Evolutionary conservation across 2,329 filamentous ascomycete genomes (phyloP).

Genomic region (Alternaria infectoria): DNA sequence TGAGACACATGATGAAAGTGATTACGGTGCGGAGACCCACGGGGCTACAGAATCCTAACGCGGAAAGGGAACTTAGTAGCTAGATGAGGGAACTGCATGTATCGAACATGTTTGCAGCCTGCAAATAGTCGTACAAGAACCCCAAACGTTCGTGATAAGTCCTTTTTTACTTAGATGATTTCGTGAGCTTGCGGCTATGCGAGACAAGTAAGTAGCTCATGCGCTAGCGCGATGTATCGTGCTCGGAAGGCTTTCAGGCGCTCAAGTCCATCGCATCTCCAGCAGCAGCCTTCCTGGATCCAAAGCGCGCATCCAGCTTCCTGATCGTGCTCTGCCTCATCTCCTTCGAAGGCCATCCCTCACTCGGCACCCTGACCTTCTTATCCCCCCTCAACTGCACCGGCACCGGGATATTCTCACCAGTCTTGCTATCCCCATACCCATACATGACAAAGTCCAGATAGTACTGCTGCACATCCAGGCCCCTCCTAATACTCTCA

Average conservation of each 20-base stretch:
- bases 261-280: background rate
- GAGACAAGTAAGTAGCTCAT: background rate
- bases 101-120: too few species aligned
- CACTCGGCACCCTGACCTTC: conserved; percentile 20
- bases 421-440: conserved; percentile 59
- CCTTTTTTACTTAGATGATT: too few species aligned
- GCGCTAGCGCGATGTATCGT: too few species aligned
- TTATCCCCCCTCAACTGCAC: conserved; percentile 60
- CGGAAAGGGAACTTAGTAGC: too few species aligned
- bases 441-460: conserved; percentile 68
- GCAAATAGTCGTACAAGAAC: too few species aligned
- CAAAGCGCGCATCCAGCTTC: conserved; percentile 8
- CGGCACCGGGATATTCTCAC: conserved; percentile 58
- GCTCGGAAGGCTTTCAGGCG: too few species aligned
- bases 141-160: too few species aligned
- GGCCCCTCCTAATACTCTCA: conserved; percentile 61
- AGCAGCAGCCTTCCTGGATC: background rate
- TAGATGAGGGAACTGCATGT: too few species aligned
- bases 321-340: background rate
- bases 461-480: conserved; percentile 62
- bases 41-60: too few species aligned
- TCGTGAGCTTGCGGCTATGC: too few species aligned
- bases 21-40: too few species aligned
- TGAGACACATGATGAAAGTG: too few species aligned
- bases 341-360: conserved; percentile 6